Evolutionary conservation across 495 filamentous ascomycete species (phyloP).

Genomic region (Massariosphaeria phaeospora): DNA sequence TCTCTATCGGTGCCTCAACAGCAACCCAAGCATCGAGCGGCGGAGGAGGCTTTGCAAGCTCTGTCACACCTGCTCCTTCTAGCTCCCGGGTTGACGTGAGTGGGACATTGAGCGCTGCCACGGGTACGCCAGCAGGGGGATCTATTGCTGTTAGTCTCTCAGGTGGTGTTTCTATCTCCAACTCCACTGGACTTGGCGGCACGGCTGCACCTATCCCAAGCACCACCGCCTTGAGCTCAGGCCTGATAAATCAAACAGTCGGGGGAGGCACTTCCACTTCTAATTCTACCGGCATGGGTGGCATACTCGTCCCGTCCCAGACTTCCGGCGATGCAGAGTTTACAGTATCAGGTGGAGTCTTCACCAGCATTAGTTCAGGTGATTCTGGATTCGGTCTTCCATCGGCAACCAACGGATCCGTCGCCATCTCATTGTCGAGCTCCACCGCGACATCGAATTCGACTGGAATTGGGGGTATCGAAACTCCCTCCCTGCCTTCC

Average conservation of each 20-base stretch:
- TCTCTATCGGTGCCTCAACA: neutral
- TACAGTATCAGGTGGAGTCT: neutral
- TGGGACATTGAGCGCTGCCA: neutral
- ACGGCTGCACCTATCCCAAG: neutral
- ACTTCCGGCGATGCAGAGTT: neutral
- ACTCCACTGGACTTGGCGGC: slow-evolving; percentile 4
- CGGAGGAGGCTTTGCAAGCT: neutral
- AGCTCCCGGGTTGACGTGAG: neutral
- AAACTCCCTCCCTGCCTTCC: neutral
- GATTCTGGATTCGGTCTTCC: neutral
- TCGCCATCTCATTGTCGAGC: neutral
- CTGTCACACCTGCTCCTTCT: slow-evolving; percentile 5
- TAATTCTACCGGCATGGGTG: neutral
- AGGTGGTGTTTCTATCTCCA: neutral
- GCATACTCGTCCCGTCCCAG: neutral
- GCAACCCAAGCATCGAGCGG: neutral
- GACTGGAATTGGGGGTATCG: neutral
- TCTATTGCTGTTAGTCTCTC: neutral
- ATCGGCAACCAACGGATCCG: neutral
- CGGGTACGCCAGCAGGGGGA: neutral
- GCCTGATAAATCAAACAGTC: neutral
- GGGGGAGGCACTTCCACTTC: neutral
- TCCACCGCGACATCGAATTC: slow-evolving; percentile 1
- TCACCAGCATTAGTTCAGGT: neutral
- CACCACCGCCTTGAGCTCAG: neutral